Percentiles rank a stretch among this genome's conserved stretches.
These are phyloP conservation scores for Hypoxylon fuscum DNA, from an alignment of 495 filamentous ascomycete genomes.

Conservation along the genomic window DNA sequence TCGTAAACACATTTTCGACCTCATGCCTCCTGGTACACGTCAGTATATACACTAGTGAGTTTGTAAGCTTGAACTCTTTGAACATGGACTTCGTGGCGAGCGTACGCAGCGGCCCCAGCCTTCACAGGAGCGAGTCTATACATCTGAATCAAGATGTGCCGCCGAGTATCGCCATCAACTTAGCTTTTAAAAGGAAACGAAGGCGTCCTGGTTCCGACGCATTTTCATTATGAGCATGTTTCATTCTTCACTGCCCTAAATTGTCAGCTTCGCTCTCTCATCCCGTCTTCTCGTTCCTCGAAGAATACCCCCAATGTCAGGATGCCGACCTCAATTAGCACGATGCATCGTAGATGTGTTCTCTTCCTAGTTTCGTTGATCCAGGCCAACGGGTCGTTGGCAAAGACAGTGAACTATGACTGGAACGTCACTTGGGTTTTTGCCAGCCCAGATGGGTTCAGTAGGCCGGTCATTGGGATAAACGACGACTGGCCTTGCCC, in stretches of 20 bases:
- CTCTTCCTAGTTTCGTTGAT: conserved; percentile 26
- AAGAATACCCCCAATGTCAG: conserved; percentile 9
- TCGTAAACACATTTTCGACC: not conserved
- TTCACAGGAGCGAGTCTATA: not conserved
- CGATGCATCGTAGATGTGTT: conserved; percentile 30
- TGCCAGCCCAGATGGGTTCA: conserved; percentile 72
- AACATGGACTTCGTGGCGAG: conserved; percentile 15
- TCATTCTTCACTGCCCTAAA: conserved; percentile 16
- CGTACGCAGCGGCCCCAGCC: conserved; percentile 1
- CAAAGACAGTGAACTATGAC: conserved; percentile 50
- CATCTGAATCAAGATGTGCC: not conserved
- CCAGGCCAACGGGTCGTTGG: conserved; percentile 34
- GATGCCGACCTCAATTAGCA: conserved; percentile 11
- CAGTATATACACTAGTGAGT: conserved; percentile 17
- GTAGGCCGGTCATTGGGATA: conserved; percentile 77
- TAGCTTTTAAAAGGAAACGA: conserved; percentile 19
- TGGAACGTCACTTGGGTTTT: conserved; percentile 79
- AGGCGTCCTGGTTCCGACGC: conserved; percentile 11
- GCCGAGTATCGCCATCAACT: conserved; percentile 17
- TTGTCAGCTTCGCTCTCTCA: not conserved
- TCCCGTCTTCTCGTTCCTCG: conserved; percentile 8
- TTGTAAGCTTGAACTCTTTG: conserved; percentile 20
- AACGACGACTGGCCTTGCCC: conserved; percentile 81
- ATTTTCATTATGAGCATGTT: conserved; percentile 25
- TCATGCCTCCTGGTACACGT: not conserved